phyloP scores from a whole-genome alignment of 2,329 filamentous ascomycete species.

The Fusarium armeniacum region DNA sequence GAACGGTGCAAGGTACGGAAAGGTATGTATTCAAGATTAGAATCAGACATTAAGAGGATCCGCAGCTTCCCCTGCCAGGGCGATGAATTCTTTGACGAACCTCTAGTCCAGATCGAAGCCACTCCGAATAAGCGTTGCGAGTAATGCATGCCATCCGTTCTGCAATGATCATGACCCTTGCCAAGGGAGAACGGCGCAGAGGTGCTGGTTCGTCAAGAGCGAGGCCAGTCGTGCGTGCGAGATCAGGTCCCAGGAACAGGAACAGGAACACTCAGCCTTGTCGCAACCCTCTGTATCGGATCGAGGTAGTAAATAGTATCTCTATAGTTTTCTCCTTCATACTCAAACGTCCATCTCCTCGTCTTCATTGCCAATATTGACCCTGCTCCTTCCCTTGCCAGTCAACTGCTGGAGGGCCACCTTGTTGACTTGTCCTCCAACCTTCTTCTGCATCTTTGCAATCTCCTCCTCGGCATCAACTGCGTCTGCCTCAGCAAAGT shows the following conservation, averaged over 20 bases:
- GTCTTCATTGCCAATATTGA: slow-evolving; percentile 83
- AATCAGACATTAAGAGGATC: slow-evolving; percentile 55
- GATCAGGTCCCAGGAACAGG: slow-evolving; percentile 33
- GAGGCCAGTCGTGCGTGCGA: slow-evolving; percentile 30
- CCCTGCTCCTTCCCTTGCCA: slow-evolving; percentile 85
- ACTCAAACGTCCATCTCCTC: slow-evolving; percentile 64
- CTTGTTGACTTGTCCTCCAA: slow-evolving; percentile 89
- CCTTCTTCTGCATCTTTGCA: slow-evolving; percentile 96
- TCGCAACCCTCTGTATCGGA: slow-evolving; percentile 28
- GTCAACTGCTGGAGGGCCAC: slow-evolving; percentile 91
- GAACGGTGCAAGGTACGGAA: slow-evolving; percentile 49
- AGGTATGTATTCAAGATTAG: slow-evolving; percentile 59
- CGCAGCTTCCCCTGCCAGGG: slow-evolving; percentile 44
- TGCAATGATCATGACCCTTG: slow-evolving; percentile 45
- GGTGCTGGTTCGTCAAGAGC: slow-evolving; percentile 18
- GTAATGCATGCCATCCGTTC: slow-evolving; percentile 39
- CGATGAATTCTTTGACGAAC: slow-evolving; percentile 50
- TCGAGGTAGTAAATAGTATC: slow-evolving; percentile 28
- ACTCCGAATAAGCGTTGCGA: slow-evolving; percentile 37
- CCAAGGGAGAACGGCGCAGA: slow-evolving; percentile 47
- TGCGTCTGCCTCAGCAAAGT: slow-evolving; percentile 90
- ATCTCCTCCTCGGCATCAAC: slow-evolving; percentile 96
- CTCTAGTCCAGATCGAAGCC: slow-evolving; percentile 39
- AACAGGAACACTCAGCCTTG: slow-evolving; percentile 48
- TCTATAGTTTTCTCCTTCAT: slow-evolving; percentile 38